Conservation (phyloP, 306 rosid species). For the Prunus persica region Prunus_persica_NCBIv2 NC_034009.1:8292001-8292500, state of each 20-base stretch:
- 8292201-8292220: not conserved
- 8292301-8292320: slow-evolving; percentile 67
- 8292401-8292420: slow-evolving; percentile 50
- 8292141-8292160: not conserved
- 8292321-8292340: slow-evolving; percentile 54
- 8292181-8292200: not conserved
- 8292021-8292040: slow-evolving; percentile 54
- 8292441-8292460: slow-evolving; percentile 67
- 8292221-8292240: slow-evolving; percentile 67
- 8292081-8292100: not conserved
- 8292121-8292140: not conserved
- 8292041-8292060: slow-evolving; percentile 53
- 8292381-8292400: slow-evolving; percentile 54
- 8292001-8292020: slow-evolving; percentile 71
- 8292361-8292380: slow-evolving; percentile 68
- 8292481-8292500: slow-evolving; percentile 80
- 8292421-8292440: slow-evolving; percentile 57
- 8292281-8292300: slow-evolving; percentile 60
- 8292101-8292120: not conserved
- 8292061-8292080: slow-evolving; percentile 37
- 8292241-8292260: slow-evolving; percentile 64
- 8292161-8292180: too few relatives aligned
- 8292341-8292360: slow-evolving; percentile 64
- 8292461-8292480: slow-evolving; percentile 55
- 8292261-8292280: slow-evolving; percentile 53